phyloP scores from a whole-genome alignment of 2,329 filamentous ascomycete genomes.

The Ophiostoma tasmaniense region DNA sequence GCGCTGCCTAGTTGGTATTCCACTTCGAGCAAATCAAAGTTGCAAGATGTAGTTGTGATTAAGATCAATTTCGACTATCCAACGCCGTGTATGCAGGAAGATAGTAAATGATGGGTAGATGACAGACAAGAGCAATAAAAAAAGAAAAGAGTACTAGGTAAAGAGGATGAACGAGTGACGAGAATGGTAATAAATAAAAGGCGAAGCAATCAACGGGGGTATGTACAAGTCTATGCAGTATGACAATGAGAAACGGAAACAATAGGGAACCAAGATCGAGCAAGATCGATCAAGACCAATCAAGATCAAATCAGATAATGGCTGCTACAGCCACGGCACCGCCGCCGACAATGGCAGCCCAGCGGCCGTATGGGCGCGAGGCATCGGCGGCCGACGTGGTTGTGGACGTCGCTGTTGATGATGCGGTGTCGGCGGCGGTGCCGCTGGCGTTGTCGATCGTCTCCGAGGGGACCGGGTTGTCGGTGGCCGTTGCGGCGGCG shows the following conservation, averaged over 20 bases:
- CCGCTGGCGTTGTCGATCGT: constrained; percentile 5
- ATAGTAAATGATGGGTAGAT: not conserved
- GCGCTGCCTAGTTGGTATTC: not conserved
- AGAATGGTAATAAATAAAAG: not conserved
- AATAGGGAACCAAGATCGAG: not conserved
- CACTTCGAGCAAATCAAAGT: not conserved
- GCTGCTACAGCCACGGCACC: constrained; percentile 2
- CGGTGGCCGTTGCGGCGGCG: constrained; percentile 19
- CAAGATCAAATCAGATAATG: not conserved
- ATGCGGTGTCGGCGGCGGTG: not conserved
- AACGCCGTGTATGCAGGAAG: not conserved
- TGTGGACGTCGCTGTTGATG: not conserved
- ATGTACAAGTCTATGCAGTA: constrained; percentile 5
- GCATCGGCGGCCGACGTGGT: constrained; percentile 4
- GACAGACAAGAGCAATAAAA: not conserved
- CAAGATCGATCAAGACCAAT: no score
- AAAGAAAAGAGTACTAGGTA: not conserved
- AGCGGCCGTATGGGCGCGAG: not conserved
- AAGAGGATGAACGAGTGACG: not conserved
- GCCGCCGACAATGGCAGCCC: constrained; percentile 1
- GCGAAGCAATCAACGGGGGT: not conserved
- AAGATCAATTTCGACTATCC: not conserved
- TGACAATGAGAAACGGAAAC: not conserved
- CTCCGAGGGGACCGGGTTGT: constrained; percentile 17
- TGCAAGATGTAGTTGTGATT: not conserved